A percentile compares a stretch with the other conserved stretches of the same genome.
These are phyloP conservation scores for Ophiostoma piceae DNA, from an alignment of 2,329 filamentous ascomycete genomes.

Conservation along the genomic window DNA sequence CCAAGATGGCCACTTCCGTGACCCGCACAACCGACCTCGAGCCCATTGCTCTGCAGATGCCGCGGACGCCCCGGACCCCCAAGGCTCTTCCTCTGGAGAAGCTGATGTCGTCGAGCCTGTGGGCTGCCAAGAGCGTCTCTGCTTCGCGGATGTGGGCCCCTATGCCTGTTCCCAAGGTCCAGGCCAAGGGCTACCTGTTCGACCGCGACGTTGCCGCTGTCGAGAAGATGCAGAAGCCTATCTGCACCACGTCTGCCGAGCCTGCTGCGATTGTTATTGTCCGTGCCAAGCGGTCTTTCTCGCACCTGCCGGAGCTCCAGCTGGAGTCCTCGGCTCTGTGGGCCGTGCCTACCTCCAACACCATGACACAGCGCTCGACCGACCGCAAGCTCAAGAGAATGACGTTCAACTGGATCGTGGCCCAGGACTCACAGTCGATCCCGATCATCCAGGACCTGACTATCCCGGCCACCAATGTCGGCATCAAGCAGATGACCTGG, in stretches of 20 bases:
- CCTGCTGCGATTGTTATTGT: slow-evolving; percentile 33
- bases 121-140: slow-evolving; percentile 3
- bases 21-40: slow-evolving; percentile 23
- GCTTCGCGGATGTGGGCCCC: slow-evolving; percentile 21
- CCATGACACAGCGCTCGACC: not conserved
- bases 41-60: slow-evolving; percentile 20
- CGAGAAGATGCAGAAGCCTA: slow-evolving; percentile 18
- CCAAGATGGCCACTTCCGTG: slow-evolving; percentile 12
- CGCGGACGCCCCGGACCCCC: slow-evolving; percentile 16
- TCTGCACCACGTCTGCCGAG: slow-evolving; percentile 27
- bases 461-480: slow-evolving; percentile 21
- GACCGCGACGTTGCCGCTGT: slow-evolving; percentile 23
- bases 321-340: slow-evolving; percentile 32
- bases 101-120: slow-evolving; percentile 21
- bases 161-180: slow-evolving; percentile 15
- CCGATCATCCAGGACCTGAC: slow-evolving; percentile 19
- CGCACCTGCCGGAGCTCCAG: slow-evolving; percentile 30
- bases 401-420: slow-evolving; percentile 32
- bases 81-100: slow-evolving; percentile 13
- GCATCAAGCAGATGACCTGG: slow-evolving; percentile 25
- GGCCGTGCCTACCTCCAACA: slow-evolving; percentile 21
- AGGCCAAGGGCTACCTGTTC: slow-evolving; percentile 21
- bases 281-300: slow-evolving; percentile 30
- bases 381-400: slow-evolving; percentile 2
- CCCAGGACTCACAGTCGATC: slow-evolving; percentile 15